Percentiles rank a stretch among this genome's conserved stretches.
Conservation (phyloP, 495 filamentous ascomycete genomes). For the Hypoxylon intermedium region DNA sequence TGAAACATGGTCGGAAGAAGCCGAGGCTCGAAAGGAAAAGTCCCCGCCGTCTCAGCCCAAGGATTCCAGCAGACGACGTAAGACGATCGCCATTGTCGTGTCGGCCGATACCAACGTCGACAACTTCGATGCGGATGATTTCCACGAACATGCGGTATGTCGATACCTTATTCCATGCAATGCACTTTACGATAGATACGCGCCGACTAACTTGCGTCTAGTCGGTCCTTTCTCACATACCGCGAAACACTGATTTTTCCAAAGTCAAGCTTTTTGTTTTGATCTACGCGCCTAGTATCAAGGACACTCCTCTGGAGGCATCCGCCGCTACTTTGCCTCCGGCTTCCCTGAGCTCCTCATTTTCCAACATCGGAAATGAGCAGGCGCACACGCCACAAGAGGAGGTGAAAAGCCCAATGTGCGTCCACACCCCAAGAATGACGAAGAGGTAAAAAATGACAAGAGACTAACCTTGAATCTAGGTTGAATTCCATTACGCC, state of each 20-base stretch:
- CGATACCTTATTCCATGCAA: background rate
- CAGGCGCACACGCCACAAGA: constrained; percentile 74
- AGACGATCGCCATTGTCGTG: constrained; percentile 83
- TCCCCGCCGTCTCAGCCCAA: constrained; percentile 33
- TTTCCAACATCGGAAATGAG: constrained; percentile 82
- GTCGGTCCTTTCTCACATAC: constrained; percentile 91
- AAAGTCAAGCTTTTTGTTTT: constrained; percentile 79
- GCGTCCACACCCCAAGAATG: constrained; percentile 30
- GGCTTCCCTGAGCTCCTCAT: constrained; percentile 79
- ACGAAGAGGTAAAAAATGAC: background rate
- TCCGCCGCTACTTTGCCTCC: constrained; percentile 56
- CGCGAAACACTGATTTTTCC: constrained; percentile 70
- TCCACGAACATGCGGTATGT: constrained; percentile 83
- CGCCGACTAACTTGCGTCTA: constrained; percentile 46
- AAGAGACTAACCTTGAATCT: constrained; percentile 34
- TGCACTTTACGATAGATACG: background rate
- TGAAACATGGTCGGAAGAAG: constrained; percentile 84
- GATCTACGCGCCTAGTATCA: constrained; percentile 83
- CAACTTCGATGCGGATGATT: constrained; percentile 64
- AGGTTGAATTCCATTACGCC: constrained; percentile 45
- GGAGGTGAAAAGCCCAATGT: constrained; percentile 62
- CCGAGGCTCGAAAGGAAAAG: constrained; percentile 58
- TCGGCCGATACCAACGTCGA: constrained; percentile 72
- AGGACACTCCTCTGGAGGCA: constrained; percentile 63
- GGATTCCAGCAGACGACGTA: constrained; percentile 60